Conservation (phyloP, 257 asterid genomes). For the Nicotiana tabacum region DNA sequence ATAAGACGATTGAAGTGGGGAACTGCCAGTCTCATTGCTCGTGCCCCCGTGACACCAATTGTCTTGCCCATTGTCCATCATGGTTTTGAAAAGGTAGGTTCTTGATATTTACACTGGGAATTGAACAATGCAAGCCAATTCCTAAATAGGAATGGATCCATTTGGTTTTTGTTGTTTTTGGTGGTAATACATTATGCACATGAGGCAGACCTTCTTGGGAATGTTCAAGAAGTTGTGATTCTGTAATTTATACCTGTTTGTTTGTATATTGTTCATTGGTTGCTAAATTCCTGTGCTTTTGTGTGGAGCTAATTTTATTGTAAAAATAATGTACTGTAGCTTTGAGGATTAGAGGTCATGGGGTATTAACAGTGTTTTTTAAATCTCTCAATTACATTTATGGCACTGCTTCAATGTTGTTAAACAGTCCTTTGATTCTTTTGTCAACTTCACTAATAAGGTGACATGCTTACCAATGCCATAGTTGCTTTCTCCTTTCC, state of each 20-base stretch:
- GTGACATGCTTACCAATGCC: neutral
- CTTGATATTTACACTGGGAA: neutral
- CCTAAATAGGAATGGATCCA: neutral
- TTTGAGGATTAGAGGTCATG: neutral
- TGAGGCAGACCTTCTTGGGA: neutral
- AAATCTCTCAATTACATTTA: no score
- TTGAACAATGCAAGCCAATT: neutral
- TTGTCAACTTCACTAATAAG: neutral
- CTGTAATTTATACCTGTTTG: neutral
- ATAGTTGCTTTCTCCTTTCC: neutral
- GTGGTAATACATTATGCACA: neutral
- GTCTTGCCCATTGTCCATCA: constrained; percentile 88
- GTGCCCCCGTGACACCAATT: constrained; percentile 90
- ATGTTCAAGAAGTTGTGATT: neutral
- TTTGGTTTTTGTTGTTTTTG: neutral
- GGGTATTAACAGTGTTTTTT: neutral
- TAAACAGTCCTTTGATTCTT: neutral
- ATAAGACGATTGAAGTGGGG: constrained; percentile 96
- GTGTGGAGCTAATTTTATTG: neutral
- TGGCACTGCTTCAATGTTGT: neutral
- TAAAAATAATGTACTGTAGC: neutral
- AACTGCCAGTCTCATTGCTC: constrained; percentile 94
- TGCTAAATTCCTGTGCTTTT: neutral
- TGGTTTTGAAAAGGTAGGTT: constrained; percentile 78
- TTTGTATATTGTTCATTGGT: neutral